Conservation (phyloP, 495 filamentous ascomycete species). For the Podospora didyma region DNA sequence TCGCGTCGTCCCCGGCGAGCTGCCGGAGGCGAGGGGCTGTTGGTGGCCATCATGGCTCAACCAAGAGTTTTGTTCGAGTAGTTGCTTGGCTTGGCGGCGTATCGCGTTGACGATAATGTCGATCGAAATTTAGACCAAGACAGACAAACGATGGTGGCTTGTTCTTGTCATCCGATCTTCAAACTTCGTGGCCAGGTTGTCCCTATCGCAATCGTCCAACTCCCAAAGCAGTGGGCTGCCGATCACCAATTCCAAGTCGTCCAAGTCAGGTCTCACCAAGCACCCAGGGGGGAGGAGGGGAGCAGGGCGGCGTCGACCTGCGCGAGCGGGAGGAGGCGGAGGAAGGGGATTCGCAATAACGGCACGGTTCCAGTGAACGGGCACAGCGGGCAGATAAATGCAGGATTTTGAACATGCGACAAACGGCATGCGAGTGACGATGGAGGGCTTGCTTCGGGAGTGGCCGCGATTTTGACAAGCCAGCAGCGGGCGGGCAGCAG, state of each 20-base stretch:
- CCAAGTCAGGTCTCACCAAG: neutral
- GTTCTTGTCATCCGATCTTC: no score
- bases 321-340: neutral
- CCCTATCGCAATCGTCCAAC: no score
- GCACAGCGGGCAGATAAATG: neutral
- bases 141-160: no score
- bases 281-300: no score
- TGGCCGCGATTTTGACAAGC: constrained; percentile 13
- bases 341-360: neutral
- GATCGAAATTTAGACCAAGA: no score
- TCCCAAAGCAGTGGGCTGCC: no score
- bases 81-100: no score
- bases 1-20: constrained; percentile 27
- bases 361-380: neutral
- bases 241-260: no score
- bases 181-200: no score
- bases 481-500: constrained; percentile 6
- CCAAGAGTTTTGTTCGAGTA: no score
- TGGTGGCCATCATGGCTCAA: neutral
- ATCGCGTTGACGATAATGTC: no score
- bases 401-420: constrained; percentile 1
- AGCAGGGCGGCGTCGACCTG: no score
- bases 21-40: neutral
- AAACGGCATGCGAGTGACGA: constrained; percentile 4
- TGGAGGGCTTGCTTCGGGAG: constrained; percentile 19